These are phyloP conservation scores for Canariomyces notabilis DNA, from an alignment of 2,329 filamentous ascomycete genomes.

Conservation along the genomic window DNA sequence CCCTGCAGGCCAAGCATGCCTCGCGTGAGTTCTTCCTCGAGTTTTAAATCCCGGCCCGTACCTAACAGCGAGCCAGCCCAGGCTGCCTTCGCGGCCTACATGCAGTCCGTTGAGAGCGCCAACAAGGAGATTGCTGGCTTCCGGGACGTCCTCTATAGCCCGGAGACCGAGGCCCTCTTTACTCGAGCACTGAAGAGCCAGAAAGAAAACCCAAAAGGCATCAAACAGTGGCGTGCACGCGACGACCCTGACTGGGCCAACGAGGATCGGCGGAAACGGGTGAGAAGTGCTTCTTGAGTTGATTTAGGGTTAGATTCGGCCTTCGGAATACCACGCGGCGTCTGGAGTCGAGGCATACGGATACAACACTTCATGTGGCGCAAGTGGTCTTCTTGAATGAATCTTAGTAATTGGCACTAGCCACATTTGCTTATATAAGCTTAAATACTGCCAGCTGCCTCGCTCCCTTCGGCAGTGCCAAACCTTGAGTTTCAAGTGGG, in stretches of 20 bases:
- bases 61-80: conserved; percentile 41
- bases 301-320: background rate
- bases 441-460: conserved; percentile 3
- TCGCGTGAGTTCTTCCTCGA: conserved; percentile 43
- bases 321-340: background rate
- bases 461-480: conserved; percentile 12
- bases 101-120: conserved; percentile 43
- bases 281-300: conserved; percentile 5
- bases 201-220: conserved; percentile 49
- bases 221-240: conserved; percentile 54
- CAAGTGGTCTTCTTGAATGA: background rate
- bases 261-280: conserved; percentile 8
- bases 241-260: conserved; percentile 56
- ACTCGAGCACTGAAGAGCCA: conserved; percentile 50
- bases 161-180: conserved; percentile 46
- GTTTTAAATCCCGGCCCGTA: background rate
- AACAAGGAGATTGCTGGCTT: conserved; percentile 50
- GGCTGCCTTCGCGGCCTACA: conserved; percentile 42
- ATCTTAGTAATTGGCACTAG: conserved; percentile 3
- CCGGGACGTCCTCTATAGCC: conserved; percentile 41
- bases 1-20: conserved; percentile 45
- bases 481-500: conserved; percentile 17
- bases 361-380: too few species aligned
- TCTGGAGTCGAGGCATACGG: background rate
- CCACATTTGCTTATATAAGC: conserved; percentile 17